Conservation (phyloP, 345 rosid species). For the Kandelia obovata region DNA sequence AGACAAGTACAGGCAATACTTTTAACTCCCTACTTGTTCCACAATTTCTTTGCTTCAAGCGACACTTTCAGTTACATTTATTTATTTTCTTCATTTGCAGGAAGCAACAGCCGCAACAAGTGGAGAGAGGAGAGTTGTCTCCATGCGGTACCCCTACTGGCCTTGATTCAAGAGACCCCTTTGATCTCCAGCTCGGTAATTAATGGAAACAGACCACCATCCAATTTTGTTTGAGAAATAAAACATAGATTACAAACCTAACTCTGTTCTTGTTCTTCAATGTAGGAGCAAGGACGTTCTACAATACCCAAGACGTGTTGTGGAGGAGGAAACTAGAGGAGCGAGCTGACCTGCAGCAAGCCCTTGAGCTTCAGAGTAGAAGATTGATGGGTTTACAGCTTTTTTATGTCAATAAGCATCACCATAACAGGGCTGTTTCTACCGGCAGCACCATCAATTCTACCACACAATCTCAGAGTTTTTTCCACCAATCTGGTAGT, state of each 20-base stretch:
- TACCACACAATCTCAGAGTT: conserved; percentile 40
- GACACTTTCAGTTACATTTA: conserved; percentile 2
- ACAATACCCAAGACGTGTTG: conserved; percentile 58
- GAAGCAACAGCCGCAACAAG: conserved; percentile 45
- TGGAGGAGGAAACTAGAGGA: conserved; percentile 78
- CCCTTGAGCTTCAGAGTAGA: conserved; percentile 72
- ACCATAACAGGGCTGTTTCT: conserved; percentile 62
- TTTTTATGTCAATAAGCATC: conserved; percentile 73
- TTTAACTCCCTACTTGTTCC: background rate
- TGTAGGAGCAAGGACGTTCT: conserved; percentile 60
- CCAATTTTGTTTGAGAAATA: background rate
- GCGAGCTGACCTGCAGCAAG: conserved; percentile 63
- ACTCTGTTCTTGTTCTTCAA: background rate
- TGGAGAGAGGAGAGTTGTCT: conserved; percentile 60
- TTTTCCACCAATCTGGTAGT: conserved; percentile 47
- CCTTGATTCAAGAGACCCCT: conserved; percentile 65
- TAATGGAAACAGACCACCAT: background rate
- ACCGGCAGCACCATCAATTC: conserved; percentile 58
- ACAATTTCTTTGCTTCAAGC: background rate
- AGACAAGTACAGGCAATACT: conserved; percentile 68
- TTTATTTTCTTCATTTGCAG: conserved; percentile 23
- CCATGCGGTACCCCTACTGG: conserved; percentile 66
- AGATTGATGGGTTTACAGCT: conserved; percentile 76
- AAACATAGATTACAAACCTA: background rate
- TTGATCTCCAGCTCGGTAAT: conserved; percentile 53